A percentile compares a stretch with the other conserved stretches of the same genome.
These are phyloP conservation scores for Cephaloascus fragrans DNA, from an alignment of 805 yeast genomes.

Conservation along the genomic window DNA sequence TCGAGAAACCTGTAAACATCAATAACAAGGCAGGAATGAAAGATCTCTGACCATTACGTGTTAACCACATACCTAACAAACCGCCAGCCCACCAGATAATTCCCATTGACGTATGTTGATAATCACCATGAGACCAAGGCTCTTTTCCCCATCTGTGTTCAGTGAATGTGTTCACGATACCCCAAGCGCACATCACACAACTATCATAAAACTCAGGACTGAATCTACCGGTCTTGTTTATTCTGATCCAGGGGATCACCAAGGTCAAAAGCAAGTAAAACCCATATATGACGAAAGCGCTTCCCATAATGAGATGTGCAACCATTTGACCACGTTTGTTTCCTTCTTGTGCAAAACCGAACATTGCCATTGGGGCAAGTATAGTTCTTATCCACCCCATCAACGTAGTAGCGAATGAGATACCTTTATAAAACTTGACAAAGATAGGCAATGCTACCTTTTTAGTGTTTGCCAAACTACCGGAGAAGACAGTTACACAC, in stretches of 20 bases:
- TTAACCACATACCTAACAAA: conserved; percentile 67
- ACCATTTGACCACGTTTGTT: conserved; percentile 85
- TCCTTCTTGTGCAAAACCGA: conserved; percentile 77
- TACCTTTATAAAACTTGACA: conserved; percentile 26
- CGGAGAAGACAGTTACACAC: conserved; percentile 39
- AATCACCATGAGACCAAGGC: conserved; percentile 87
- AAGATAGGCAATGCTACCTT: conserved; percentile 28
- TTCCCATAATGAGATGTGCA: conserved; percentile 97
- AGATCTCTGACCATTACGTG: conserved; percentile 58
- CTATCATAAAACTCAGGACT: conserved; percentile 87
- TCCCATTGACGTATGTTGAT: conserved; percentile 95
- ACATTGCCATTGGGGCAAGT: conserved; percentile 72
- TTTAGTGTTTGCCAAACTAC: conserved; percentile 46
- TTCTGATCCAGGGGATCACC: conserved; percentile 65
- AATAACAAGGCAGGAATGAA: conserved; percentile 76
- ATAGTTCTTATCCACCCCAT: conserved; percentile 76
- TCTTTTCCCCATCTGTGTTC: conserved; percentile 93
- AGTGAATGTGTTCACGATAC: conserved; percentile 88
- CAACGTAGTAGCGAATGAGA: conserved; percentile 36
- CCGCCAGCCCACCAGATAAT: conserved; percentile 97
- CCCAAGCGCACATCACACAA: conserved; percentile 76
- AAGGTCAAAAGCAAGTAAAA: conserved; percentile 57
- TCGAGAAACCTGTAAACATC: conserved; percentile 87
- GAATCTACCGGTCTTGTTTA: conserved; percentile 29
- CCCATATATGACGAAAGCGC: conserved; percentile 77